Base-by-base conservation (phyloP, 805 yeast genomes). In the Brettanomyces nanus region DNA sequence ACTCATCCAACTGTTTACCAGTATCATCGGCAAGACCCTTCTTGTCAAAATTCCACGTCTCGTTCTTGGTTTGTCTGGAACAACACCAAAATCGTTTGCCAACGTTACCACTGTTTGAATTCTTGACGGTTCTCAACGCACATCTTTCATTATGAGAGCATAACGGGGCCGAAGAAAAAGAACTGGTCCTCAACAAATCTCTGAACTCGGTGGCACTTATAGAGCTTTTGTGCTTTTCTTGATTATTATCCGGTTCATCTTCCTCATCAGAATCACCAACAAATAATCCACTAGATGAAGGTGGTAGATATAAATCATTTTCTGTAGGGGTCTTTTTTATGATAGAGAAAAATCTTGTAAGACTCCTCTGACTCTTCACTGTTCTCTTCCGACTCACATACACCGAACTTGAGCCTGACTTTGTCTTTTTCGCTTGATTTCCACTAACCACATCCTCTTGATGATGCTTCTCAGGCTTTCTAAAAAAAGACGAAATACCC, bases 11-110 rank as follows among this genome's bases (percentile, higher is more conserved):
- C 28, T 22, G 40, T 19, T 37, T 30, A 10, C 29, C 25, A 11
- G 19, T 19, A 3, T 38, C 44, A 18, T 13, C 37, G n/a, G 33
- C 21, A 3, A 28, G 15, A n/a, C 9, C 3, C 6, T 5, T 35
- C 5, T 46, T 42, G 19, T 44, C 46, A 17, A 65, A 65, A 2
- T 39, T 25, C 62, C 61, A 58, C 2, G 51, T 38, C 5, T 45
- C 53, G 13, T 42, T 41, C 28, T 38, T 43, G 1, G 51, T 47
- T 2, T 65, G 61, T 42, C 63, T 58, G 0, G 61, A 43, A 49
- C 81, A 75, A 18, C 71, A 62, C 80, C 80, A 75, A 45, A 75
- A 75, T 44, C 66, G 70, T 37, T 58, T 62, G 0, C 80, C 80
- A 28, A 60, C 66, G 40, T 69, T 70, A 19, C 58, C 52, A 6